These are phyloP conservation scores for Exutisphaerella laricina DNA, from an alignment of 2,329 filamentous ascomycete genomes.

Conservation along the genomic window DNA sequence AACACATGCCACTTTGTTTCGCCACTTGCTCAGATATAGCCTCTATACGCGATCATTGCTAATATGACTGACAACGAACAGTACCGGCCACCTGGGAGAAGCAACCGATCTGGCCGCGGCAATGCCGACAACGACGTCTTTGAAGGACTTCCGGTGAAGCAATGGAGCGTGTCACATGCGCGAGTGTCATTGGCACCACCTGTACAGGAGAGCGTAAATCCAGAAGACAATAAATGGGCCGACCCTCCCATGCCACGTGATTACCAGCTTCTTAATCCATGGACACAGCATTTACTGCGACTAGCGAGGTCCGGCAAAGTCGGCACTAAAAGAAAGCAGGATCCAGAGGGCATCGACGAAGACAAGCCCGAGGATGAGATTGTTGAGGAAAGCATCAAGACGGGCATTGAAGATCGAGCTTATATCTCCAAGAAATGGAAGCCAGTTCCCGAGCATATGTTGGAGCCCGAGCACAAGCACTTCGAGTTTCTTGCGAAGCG, in stretches of 20 bases:
- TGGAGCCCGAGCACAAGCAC: conserved; percentile 53
- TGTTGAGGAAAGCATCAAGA: conserved; percentile 37
- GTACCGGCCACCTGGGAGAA: conserved; percentile 54
- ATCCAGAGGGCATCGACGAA: conserved; percentile 52
- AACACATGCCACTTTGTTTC: no score
- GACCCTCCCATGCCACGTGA: conserved; percentile 89
- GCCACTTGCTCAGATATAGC: no score
- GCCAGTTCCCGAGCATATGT: conserved; percentile 51
- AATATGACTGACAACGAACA: conserved; percentile 30
- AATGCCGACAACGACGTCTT: conserved; percentile 62
- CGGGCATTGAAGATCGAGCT: conserved; percentile 38
- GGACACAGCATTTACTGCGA: conserved; percentile 76
- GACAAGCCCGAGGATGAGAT: conserved; percentile 45
- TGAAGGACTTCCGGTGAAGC: conserved; percentile 76
- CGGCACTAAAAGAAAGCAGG: conserved; percentile 57
- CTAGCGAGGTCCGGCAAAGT: conserved; percentile 66
- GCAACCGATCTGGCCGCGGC: conserved; percentile 52
- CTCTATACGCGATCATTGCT: conserved; percentile 5
- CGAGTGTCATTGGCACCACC: conserved; percentile 31
- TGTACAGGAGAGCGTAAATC: conserved; percentile 21
- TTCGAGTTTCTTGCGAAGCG: conserved; percentile 55
- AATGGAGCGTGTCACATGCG: conserved; percentile 64
- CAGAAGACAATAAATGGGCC: conserved; percentile 60
- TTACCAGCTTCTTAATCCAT: conserved; percentile 66
- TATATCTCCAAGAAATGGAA: conserved; percentile 56